Evolutionary conservation across 495 filamentous ascomycete species (phyloP), one percentile per base, ranked within the genome.

Genomic region (Hypoxylon perforatum): DNA sequence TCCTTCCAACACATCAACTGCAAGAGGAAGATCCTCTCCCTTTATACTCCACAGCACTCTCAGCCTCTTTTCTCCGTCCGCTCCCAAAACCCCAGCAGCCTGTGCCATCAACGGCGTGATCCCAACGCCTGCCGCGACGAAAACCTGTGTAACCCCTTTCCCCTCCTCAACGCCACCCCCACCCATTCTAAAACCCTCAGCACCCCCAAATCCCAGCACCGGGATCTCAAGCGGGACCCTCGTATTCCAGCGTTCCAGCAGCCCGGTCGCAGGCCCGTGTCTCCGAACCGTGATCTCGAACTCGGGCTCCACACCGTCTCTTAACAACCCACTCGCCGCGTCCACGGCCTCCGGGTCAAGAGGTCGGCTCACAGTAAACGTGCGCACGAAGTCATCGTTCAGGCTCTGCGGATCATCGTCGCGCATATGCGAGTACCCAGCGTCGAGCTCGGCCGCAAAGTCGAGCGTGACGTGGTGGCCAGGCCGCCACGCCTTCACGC

Each of bases 361-460:
- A 3, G 87, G 85, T 21, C 78, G 72, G 1, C 84, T 91, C 4
- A 94, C 81, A 3, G 91, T 95, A 69, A 95, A 95, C 0, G 92
- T 94, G 35, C 92, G 81, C 17, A 93, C 78, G 66, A 87, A 94
- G 70, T 96, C 91, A 63, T 95, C 92, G 63, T 95, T 96, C 42
- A 95, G 71, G 65, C 86, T 90, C 64, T 80, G 80, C 12, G 91
- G 92, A 58, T 94, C 92, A 38, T 87, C 85, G 55, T 94, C 88
- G 1, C 87, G 79, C 92, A 95, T 95, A 71, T 95, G 92, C 49
- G 80, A 85, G 72, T 91, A 96, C 4, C 92, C 92, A 45, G 81
- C 73, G 58, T 90, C 84, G 3, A 94, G 76, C 63, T 92, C 86
- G 3, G 81, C 73, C 38, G 81, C 76, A 61, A 95, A 92, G 60